Evolutionary conservation across 1,284 basidiomycete species (phyloP).

Genomic region (Wolfiporia cocos): DNA sequence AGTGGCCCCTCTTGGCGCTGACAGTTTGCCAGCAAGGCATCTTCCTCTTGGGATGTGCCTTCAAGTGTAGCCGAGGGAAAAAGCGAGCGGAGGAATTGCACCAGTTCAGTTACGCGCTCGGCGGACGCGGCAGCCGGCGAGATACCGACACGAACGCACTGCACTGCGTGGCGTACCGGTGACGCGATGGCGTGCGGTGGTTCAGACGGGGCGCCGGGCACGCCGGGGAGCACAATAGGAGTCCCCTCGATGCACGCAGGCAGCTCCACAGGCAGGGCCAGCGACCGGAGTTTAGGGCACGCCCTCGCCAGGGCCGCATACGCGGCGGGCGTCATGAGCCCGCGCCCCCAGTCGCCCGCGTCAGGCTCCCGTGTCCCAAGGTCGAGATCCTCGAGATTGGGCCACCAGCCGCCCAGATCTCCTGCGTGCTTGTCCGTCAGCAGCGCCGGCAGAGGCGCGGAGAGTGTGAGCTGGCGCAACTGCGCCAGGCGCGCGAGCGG

Average conservation of each 20-base stretch:
- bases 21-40: too few species aligned
- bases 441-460: slow-evolving; percentile 33
- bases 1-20: too few species aligned
- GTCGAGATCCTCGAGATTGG: slow-evolving; percentile 34
- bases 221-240: neutral
- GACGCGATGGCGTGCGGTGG: neutral
- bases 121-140: too few species aligned
- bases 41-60: too few species aligned
- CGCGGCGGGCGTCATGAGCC: slow-evolving; percentile 30
- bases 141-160: neutral
- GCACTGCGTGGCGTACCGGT: neutral
- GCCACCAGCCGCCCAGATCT: slow-evolving; percentile 33
- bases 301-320: slow-evolving; percentile 30
- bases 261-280: slow-evolving; percentile 32
- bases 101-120: neutral
- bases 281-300: slow-evolving; percentile 29
- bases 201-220: neutral
- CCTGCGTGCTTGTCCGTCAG: slow-evolving; percentile 37
- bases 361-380: slow-evolving; percentile 31
- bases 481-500: slow-evolving; percentile 26
- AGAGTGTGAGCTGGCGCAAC: slow-evolving; percentile 36
- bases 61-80: too few species aligned
- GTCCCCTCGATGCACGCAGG: slow-evolving; percentile 1
- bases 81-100: neutral
- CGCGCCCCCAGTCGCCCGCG: slow-evolving; percentile 24